phyloP scores from a whole-genome alignment of 768 basidiomycete genomes.

The Crepidotus variabilis region DNA sequence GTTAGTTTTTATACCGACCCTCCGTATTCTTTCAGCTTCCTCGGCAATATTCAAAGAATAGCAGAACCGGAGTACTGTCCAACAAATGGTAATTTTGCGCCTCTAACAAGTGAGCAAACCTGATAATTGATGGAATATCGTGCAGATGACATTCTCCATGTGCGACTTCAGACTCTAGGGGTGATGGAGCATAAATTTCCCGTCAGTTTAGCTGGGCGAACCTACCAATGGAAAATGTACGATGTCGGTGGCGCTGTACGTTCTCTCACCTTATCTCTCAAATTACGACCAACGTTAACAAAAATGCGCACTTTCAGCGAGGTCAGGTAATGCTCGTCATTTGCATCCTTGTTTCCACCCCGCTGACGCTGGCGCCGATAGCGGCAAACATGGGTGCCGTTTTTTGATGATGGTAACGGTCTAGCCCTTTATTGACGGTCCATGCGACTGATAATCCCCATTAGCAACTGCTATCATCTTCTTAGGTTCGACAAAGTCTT shows the following conservation, averaged over 20 bases:
- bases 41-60: slow-evolving; percentile 62
- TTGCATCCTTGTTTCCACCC: slow-evolving; percentile 1
- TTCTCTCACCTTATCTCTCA: slow-evolving; percentile 11
- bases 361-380: slow-evolving; percentile 20
- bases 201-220: slow-evolving; percentile 56
- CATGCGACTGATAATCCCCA: slow-evolving; percentile 7
- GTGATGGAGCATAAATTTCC: slow-evolving; percentile 75
- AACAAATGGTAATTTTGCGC: slow-evolving; percentile 47
- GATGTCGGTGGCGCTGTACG: slow-evolving; percentile 83
- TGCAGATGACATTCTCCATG: slow-evolving; percentile 73
- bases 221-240: slow-evolving; percentile 75
- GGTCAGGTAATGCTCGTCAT: slow-evolving; percentile 46
- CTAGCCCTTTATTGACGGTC: neutral
- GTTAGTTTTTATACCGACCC: slow-evolving; percentile 1
- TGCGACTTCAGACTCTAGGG: slow-evolving; percentile 77
- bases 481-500: slow-evolving; percentile 33
- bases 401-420: slow-evolving; percentile 75
- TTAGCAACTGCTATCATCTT: slow-evolving; percentile 83
- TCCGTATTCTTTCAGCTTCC: slow-evolving; percentile 46
- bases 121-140: neutral
- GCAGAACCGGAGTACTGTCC: slow-evolving; percentile 68
- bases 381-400: slow-evolving; percentile 81
- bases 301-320: slow-evolving; percentile 32
- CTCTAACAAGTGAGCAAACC: neutral
- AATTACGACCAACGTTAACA: neutral